Conservation (phyloP, 768 basidiomycete genomes). For the Daedaleopsis nitida region DNA sequence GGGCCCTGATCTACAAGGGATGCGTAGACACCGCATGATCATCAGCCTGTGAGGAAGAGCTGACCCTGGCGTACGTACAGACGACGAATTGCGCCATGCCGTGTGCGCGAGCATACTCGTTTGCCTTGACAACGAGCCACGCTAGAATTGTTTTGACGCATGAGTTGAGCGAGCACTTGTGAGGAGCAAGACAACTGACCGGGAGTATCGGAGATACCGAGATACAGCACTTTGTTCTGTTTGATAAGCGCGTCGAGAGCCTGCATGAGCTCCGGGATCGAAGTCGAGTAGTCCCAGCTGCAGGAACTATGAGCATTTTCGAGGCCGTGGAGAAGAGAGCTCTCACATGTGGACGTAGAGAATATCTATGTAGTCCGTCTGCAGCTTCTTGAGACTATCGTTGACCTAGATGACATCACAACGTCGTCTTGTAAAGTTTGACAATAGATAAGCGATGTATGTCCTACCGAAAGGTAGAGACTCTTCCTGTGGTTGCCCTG, state of each 20-base stretch:
- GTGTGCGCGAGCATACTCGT: slow-evolving; percentile 42
- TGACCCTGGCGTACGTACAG: not conserved
- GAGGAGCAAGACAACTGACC: not conserved
- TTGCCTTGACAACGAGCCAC: slow-evolving; percentile 38
- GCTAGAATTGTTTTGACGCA: slow-evolving; percentile 26
- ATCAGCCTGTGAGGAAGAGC: not conserved
- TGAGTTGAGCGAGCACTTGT: no score
- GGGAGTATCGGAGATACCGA: slow-evolving; percentile 29
- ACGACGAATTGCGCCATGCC: slow-evolving; percentile 31
- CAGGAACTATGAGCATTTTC: no score
- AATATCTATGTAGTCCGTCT: slow-evolving; percentile 46
- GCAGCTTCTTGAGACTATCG: slow-evolving; percentile 41
- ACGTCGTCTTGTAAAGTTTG: slow-evolving; percentile 37
- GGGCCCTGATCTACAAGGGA: slow-evolving; percentile 42
- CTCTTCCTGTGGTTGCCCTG: slow-evolving; percentile 17
- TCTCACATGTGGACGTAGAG: slow-evolving; percentile 48
- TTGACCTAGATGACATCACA: slow-evolving; percentile 25
- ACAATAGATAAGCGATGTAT: slow-evolving; percentile 34
- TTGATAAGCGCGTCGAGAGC: slow-evolving; percentile 41
- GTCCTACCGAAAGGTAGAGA: not conserved
- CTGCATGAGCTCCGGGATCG: slow-evolving; percentile 47
- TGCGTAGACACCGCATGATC: slow-evolving; percentile 24
- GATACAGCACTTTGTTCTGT: slow-evolving; percentile 43
- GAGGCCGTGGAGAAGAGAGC: slow-evolving; percentile 30
- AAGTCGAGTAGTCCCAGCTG: slow-evolving; percentile 44